These are phyloP conservation scores for Magnaporthiopsis rhizophila DNA, from an alignment of 2,329 filamentous ascomycete genomes.

Conservation along the genomic window DNA sequence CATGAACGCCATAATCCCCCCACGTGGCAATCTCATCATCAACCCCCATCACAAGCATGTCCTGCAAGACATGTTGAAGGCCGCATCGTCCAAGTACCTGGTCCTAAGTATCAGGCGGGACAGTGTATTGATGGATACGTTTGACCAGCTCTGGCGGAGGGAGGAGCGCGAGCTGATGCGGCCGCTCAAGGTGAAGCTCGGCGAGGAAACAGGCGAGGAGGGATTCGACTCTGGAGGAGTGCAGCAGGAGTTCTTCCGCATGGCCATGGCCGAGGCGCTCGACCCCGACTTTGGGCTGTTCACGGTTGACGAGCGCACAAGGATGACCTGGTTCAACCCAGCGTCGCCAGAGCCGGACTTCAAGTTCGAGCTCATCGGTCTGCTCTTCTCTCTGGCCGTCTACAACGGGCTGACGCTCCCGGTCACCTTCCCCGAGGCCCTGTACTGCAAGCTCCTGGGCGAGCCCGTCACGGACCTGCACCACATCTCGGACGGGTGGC, in stretches of 20 bases:
- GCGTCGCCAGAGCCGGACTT: slow-evolving; percentile 74
- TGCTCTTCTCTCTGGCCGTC: slow-evolving; percentile 81
- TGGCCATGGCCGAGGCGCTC: slow-evolving; percentile 73
- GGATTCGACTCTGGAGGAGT: slow-evolving; percentile 92
- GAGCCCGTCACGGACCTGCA: slow-evolving; percentile 61
- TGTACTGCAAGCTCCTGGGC: slow-evolving; percentile 74
- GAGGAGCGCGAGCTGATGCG: slow-evolving; percentile 74
- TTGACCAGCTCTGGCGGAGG: slow-evolving; percentile 84
- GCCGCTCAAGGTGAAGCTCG: slow-evolving; percentile 81
- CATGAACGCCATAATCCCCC: slow-evolving; percentile 47
- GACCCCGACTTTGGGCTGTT: slow-evolving; percentile 75
- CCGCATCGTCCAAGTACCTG: slow-evolving; percentile 62
- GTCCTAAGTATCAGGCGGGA: slow-evolving; percentile 61
- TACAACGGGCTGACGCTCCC: slow-evolving; percentile 92
- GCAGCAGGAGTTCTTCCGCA: slow-evolving; percentile 90
- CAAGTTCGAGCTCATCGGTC: slow-evolving; percentile 83
- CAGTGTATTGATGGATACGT: slow-evolving; percentile 61
- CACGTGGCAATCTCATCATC: slow-evolving; percentile 43
- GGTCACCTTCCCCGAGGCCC: slow-evolving; percentile 74
- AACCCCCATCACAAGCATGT: slow-evolving; percentile 52
- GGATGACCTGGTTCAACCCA: slow-evolving; percentile 83
- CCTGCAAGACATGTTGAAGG: slow-evolving; percentile 54
- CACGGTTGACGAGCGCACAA: slow-evolving; percentile 64
- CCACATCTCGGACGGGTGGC: slow-evolving; percentile 83
- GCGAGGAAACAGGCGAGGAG: slow-evolving; percentile 74